Conservation (phyloP, 2,329 filamentous ascomycete genomes). For the Elsinoe batatas region DNA sequence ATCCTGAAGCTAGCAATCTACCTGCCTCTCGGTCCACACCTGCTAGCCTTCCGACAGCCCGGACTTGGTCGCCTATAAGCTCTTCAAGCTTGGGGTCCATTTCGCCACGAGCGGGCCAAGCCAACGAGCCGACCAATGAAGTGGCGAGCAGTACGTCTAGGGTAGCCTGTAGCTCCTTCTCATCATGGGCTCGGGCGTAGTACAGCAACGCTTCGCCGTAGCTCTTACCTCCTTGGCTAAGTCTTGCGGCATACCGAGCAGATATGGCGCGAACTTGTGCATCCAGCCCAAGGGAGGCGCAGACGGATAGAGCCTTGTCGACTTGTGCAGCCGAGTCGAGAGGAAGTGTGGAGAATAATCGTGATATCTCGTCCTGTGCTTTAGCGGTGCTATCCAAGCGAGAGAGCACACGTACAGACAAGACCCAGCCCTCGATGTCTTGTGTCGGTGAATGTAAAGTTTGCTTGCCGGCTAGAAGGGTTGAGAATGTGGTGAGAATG, state of each 20-base stretch:
- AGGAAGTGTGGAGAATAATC: slow-evolving; percentile 63
- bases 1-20: slow-evolving; percentile 69
- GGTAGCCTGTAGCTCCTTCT: slow-evolving; percentile 71
- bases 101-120: slow-evolving; percentile 61
- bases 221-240: slow-evolving; percentile 60
- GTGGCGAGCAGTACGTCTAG: slow-evolving; percentile 79
- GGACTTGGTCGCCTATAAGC: slow-evolving; percentile 61
- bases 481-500: slow-evolving; percentile 66
- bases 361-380: slow-evolving; percentile 63
- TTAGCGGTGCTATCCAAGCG: slow-evolving; percentile 64
- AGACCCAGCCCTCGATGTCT: slow-evolving; percentile 64
- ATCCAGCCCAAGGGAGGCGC: slow-evolving; percentile 67
- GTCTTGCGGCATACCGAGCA: slow-evolving; percentile 75
- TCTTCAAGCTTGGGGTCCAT: slow-evolving; percentile 62
- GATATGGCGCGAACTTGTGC: slow-evolving; percentile 71
- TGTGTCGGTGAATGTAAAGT: slow-evolving; percentile 24
- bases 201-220: slow-evolving; percentile 86
- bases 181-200: slow-evolving; percentile 74
- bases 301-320: slow-evolving; percentile 70
- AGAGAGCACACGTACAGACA: slow-evolving; percentile 73
- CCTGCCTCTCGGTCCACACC: slow-evolving; percentile 71
- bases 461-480: slow-evolving; percentile 43
- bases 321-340: slow-evolving; percentile 62
- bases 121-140: slow-evolving; percentile 74
- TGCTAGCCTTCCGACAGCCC: slow-evolving; percentile 61